Percentiles rank a stretch among this genome's conserved stretches.
phyloP scores from a whole-genome alignment of 257 asterid genomes.

The Solanum medicagineum region DNA sequence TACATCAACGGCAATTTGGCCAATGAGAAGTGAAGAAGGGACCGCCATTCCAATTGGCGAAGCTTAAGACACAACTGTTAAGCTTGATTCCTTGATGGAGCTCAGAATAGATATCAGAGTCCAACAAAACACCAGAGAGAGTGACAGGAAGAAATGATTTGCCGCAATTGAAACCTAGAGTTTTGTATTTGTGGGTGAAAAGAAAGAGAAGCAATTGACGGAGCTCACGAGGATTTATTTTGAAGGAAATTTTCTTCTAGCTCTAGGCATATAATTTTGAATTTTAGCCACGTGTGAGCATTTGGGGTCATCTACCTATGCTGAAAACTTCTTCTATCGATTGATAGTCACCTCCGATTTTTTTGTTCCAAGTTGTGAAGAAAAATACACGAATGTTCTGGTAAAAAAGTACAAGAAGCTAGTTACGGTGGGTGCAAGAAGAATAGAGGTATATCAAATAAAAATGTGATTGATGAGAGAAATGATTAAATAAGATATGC shows the following conservation, averaged over 20 bases:
- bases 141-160: conserved; percentile 8
- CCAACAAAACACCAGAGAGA: conserved; percentile 25
- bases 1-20: conserved; percentile 14
- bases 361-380: no score
- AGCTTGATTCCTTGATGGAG: conserved; percentile 58
- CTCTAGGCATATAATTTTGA: background rate
- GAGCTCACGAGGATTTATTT: background rate
- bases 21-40: conserved; percentile 36
- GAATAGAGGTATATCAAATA: no score
- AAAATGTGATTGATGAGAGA: no score
- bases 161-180: conserved; percentile 43
- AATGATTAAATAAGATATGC: no score
- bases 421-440: no score
- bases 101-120: conserved; percentile 31
- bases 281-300: conserved; percentile 3
- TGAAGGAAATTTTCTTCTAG: conserved; percentile 4
- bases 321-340: background rate
- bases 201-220: background rate
- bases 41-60: conserved; percentile 61
- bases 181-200: background rate
- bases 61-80: conserved; percentile 16
- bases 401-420: background rate
- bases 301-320: background rate
- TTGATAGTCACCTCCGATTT: no score
- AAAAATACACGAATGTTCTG: no score